A percentile compares a stretch with the other conserved stretches of the same genome.
These are phyloP conservation scores for Starmerella riodocensis DNA, from an alignment of 805 yeast species.

Conservation along the genomic window DNA sequence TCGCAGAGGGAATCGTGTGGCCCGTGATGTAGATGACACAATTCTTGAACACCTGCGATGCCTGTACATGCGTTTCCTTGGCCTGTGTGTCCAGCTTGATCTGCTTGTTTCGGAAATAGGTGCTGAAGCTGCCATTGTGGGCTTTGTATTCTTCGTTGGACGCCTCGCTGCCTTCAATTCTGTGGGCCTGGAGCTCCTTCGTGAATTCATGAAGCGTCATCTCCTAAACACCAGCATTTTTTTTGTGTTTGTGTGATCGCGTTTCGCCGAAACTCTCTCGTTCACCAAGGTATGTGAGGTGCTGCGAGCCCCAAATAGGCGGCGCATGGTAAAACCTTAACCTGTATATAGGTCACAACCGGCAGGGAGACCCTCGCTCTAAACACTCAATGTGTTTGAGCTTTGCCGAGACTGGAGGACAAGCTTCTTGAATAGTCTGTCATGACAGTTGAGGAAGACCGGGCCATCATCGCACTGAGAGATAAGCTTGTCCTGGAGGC, in stretches of 20 bases:
- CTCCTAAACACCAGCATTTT: background rate
- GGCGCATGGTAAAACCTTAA: too few relatives aligned
- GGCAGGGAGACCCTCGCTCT: too few relatives aligned
- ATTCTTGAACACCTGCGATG: slow-evolving; percentile 41
- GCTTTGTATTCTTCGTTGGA: slow-evolving; percentile 10
- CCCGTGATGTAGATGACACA: slow-evolving; percentile 79
- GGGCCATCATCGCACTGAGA: slow-evolving; percentile 11
- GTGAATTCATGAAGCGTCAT: slow-evolving; percentile 14
- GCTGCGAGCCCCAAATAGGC: too few relatives aligned
- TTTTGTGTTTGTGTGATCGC: too few relatives aligned
- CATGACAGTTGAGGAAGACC: slow-evolving; percentile 17
- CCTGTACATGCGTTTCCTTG: slow-evolving; percentile 30
- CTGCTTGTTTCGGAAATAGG: slow-evolving; percentile 50
- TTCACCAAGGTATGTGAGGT: too few relatives aligned
- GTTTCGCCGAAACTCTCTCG: too few relatives aligned
- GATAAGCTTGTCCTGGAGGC: slow-evolving; percentile 10
- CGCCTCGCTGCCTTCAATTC: slow-evolving; percentile 9
- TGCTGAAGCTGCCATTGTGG: slow-evolving; percentile 44
- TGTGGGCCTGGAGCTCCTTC: slow-evolving; percentile 13
- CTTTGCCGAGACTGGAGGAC: too few relatives aligned
- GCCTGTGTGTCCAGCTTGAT: slow-evolving; percentile 43
- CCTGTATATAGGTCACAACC: too few relatives aligned
- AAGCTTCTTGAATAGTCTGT: too few relatives aligned
- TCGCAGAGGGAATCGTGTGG: slow-evolving; percentile 67
- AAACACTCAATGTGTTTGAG: too few relatives aligned